Conservation (phyloP, 371 early-diverging fungal genomes). For the Mucor velutinosus region DNA sequence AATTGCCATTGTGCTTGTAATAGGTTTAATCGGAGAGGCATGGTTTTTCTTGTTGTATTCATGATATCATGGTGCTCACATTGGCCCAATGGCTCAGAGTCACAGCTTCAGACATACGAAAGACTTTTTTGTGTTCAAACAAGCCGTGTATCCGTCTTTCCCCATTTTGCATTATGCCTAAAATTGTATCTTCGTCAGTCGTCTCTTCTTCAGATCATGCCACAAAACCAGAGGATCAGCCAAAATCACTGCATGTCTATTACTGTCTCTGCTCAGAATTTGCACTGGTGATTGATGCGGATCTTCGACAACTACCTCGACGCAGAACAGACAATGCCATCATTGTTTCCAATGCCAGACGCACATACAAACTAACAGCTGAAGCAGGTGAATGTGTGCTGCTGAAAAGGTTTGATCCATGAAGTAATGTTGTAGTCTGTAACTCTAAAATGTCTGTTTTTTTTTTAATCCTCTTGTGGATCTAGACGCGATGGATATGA, state of each 20-base stretch:
- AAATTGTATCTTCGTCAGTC: slow-evolving; percentile 65
- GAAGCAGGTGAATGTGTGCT: slow-evolving; percentile 46
- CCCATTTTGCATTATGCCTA: slow-evolving; percentile 52
- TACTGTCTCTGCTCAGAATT: slow-evolving; percentile 80
- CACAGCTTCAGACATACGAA: neutral
- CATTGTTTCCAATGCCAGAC: slow-evolving; percentile 62
- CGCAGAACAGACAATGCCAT: slow-evolving; percentile 67
- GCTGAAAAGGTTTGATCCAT: slow-evolving; percentile 44
- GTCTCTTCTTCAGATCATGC: slow-evolving; percentile 68
- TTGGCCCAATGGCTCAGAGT: neutral
- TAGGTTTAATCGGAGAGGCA: neutral
- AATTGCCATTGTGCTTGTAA: neutral
- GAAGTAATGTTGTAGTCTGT: neutral
- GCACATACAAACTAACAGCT: slow-evolving; percentile 66
- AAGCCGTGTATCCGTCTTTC: slow-evolving; percentile 6
- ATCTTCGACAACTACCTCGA: slow-evolving; percentile 60
- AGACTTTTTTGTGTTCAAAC: neutral
- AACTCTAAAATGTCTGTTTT: neutral
- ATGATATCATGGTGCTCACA: neutral
- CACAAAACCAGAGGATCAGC: slow-evolving; percentile 32
- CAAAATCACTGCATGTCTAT: slow-evolving; percentile 62
- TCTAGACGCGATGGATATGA: slow-evolving; percentile 57
- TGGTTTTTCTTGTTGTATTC: neutral
- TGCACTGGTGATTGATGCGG: slow-evolving; percentile 66
- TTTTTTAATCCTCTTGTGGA: neutral